Percentiles rank a stretch among this genome's conserved stretches.
Conservation (phyloP, 139 green algal genomes). For the Tetratostichococcus sp. region DNA sequence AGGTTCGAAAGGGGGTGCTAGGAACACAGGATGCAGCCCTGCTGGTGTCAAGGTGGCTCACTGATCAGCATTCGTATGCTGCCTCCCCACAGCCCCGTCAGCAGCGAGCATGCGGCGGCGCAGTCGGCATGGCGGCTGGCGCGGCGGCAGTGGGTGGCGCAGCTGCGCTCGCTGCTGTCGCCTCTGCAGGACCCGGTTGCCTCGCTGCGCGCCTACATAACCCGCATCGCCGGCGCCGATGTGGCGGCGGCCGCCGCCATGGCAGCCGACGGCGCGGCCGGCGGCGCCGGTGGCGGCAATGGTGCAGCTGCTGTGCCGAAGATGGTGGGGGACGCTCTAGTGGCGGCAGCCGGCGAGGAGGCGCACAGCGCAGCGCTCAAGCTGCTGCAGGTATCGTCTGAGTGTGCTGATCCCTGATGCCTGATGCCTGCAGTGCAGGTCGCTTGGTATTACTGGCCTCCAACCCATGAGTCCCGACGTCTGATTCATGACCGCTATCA, state of each 20-base stretch:
- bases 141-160: background rate
- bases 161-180: background rate
- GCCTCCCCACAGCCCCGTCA: background rate
- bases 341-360: slow-evolving; percentile 24
- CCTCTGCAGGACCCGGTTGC: slow-evolving; percentile 16
- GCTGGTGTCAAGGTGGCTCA: too few relatives aligned
- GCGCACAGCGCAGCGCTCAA: slow-evolving; percentile 19
- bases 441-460: too few relatives aligned
- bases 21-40: too few relatives aligned
- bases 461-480: too few relatives aligned
- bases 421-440: too few relatives aligned
- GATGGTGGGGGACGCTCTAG: slow-evolving; percentile 20
- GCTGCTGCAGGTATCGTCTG: slow-evolving; percentile 22
- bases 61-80: too few relatives aligned
- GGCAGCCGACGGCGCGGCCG: too few relatives aligned
- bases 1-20: too few relatives aligned
- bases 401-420: too few relatives aligned
- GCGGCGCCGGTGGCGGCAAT: background rate
- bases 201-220: slow-evolving; percentile 20
- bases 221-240: slow-evolving; percentile 28
- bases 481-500: slow-evolving; percentile 8
- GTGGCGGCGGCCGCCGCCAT: slow-evolving; percentile 2
- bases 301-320: background rate
- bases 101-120: background rate
- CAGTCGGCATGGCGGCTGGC: background rate